Conservation (phyloP, 176 grass and related monocot species). For the Leersia perrieri region DNA sequence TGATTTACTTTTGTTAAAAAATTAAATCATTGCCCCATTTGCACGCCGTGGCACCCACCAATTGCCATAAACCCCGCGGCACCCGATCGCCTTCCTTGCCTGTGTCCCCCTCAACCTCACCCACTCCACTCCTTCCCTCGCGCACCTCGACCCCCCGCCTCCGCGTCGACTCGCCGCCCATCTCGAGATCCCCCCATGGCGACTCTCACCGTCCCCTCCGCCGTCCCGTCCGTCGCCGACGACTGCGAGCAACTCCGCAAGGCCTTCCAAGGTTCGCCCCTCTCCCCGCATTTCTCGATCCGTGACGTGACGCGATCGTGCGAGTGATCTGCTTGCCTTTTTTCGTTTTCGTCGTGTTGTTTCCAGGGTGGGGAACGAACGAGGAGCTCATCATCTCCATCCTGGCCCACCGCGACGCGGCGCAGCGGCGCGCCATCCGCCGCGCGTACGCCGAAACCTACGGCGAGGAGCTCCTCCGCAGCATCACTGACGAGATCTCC, state of each 20-base stretch:
- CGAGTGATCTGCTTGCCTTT: conserved; percentile 1
- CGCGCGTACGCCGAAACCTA: conserved; percentile 57
- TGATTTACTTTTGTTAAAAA: background rate
- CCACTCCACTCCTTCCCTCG: background rate
- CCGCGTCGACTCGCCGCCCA: background rate
- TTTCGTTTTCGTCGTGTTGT: background rate
- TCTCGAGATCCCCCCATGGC: conserved; percentile 52
- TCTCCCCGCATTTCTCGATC: background rate
- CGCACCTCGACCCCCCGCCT: background rate
- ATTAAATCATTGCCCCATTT: background rate
- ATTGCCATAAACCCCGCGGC: conserved; percentile 19
- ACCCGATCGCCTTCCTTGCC: background rate
- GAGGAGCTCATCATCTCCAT: conserved; percentile 88
- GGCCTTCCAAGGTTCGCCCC: conserved; percentile 66
- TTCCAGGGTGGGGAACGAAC: conserved; percentile 88
- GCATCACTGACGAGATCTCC: conserved; percentile 79
- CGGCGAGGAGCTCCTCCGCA: conserved; percentile 81
- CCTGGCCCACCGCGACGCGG: conserved; percentile 79
- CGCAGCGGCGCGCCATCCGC: conserved; percentile 75
- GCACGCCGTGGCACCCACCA: background rate
- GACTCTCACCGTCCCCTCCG: conserved; percentile 56
- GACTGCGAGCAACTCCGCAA: conserved; percentile 88
- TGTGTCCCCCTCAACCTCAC: too few species aligned
- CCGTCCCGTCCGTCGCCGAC: conserved; percentile 55
- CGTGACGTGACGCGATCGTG: background rate